These are phyloP conservation scores for Coemansia sp. DNA, from an alignment of 192 early-diverging fungal species.

Conservation along the genomic window DNA sequence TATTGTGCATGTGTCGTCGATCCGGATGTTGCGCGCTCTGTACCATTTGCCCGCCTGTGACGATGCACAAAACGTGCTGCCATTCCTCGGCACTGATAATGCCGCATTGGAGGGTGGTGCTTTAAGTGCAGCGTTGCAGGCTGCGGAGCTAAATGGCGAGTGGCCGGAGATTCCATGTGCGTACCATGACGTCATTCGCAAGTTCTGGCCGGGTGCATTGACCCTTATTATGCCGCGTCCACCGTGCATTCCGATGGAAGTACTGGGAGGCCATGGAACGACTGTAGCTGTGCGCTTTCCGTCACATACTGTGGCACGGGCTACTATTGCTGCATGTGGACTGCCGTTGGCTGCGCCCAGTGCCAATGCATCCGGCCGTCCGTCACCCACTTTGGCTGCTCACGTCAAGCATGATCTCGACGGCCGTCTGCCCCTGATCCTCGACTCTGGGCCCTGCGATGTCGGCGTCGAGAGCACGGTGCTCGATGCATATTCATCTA, in stretches of 20 bases:
- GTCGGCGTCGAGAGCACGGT: constrained; percentile 95
- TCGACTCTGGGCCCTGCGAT: constrained; percentile 88
- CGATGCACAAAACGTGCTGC: background rate
- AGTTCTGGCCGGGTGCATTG: constrained; percentile 92
- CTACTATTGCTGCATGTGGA: constrained; percentile 77
- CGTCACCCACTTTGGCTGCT: constrained; percentile 86
- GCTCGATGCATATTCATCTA: constrained; percentile 64
- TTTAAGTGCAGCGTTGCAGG: constrained; percentile 6
- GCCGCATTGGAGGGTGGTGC: constrained; percentile 31
- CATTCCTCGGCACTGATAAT: constrained; percentile 52
- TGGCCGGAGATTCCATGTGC: constrained; percentile 64
- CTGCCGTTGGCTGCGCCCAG: constrained; percentile 95
- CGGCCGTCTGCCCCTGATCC: constrained; percentile 77
- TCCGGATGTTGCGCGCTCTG: constrained; percentile 80
- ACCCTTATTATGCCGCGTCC: constrained; percentile 84
- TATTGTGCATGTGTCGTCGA: constrained; percentile 92
- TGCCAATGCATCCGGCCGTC: constrained; percentile 95
- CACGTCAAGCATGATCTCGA: constrained; percentile 86
- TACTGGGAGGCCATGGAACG: constrained; percentile 76
- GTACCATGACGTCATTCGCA: constrained; percentile 66
- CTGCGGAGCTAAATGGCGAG: constrained; percentile 30
- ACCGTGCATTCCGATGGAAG: constrained; percentile 60
- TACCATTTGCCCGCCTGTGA: constrained; percentile 48
- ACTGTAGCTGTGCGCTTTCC: constrained; percentile 93
- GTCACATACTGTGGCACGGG: constrained; percentile 85